Evolutionary conservation across 805 yeast genomes (phyloP), one percentile per base, ranked within the genome.

Genomic region (Candida nitratophila): DNA sequence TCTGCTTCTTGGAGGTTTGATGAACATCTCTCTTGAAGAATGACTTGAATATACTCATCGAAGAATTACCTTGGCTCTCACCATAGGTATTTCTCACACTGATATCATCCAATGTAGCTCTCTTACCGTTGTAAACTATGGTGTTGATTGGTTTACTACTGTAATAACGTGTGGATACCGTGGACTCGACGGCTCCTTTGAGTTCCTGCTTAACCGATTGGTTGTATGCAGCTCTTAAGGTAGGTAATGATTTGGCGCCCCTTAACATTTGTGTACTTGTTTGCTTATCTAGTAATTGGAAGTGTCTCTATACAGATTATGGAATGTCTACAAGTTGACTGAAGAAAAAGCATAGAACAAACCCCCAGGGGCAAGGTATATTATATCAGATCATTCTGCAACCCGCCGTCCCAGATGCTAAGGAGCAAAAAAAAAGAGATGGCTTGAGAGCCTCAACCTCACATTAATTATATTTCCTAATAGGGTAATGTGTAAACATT

Each of bases 211-310:
- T 50, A 9, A 54, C 30, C 11, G 58, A 48, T 37, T 56, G 63
- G 38, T 57, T 57, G 42, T 50, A 56, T 12, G 60, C 53, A 11
- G 56, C 48, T 35, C 66, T 53, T 38, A 64, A 51, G 4, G 63
- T 51, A 12, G 67, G 67, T 22, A 63, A 46, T 17, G 66, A 63
- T 50, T 58, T 60, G 16, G 60, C 66, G 9, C 56, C 50, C 61
- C 66, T 63, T n/a, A 64, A 48, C 61, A 60, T 59, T 24, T 15
- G n/a, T n/a, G n/a, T n/a, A n/a, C n/a, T n/a, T n/a, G n/a, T n/a
- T n/a, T n/a, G n/a, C n/a, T n/a, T n/a, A n/a, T n/a, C n/a, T n/a
- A n/a, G n/a, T n/a, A n/a, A n/a, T n/a, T n/a, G n/a, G n/a, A n/a
- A n/a, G n/a, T n/a, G n/a, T n/a, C n/a, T n/a, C n/a, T n/a, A n/a